phyloP scores from a whole-genome alignment of 768 basidiomycete species.

The Rhizopogon vulgaris region DNA sequence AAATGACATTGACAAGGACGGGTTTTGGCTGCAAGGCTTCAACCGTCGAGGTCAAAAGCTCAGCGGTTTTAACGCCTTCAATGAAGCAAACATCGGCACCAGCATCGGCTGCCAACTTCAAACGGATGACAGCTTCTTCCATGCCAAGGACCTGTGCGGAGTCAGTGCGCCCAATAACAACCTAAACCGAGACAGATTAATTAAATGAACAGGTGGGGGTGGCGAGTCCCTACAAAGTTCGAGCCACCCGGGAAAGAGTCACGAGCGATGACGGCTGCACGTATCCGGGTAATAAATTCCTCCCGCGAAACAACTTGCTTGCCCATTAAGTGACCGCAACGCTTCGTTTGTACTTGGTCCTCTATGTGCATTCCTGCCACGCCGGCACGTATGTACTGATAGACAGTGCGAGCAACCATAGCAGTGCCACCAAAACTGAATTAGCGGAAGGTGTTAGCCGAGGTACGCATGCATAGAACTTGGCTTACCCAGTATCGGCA shows the following conservation, averaged over 20 bases:
- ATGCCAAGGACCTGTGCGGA: conserved; percentile 75
- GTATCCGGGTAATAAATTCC: conserved; percentile 67
- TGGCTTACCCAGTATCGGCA: conserved; percentile 64
- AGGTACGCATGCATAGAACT: neutral
- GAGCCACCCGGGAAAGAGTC: conserved; percentile 70
- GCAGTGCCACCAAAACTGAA: conserved; percentile 62
- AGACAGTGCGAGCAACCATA: conserved; percentile 71
- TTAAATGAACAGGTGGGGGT: neutral
- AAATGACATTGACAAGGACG: conserved; percentile 76
- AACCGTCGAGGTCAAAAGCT: conserved; percentile 58
- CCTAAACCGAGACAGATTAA: conserved; percentile 25
- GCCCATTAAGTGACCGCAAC: conserved; percentile 74
- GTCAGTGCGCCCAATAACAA: conserved; percentile 73
- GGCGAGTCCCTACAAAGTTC: conserved; percentile 49
- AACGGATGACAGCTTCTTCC: conserved; percentile 63
- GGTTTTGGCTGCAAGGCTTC: conserved; percentile 67
- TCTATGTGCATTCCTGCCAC: conserved; percentile 76
- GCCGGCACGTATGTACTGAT: conserved; percentile 62
- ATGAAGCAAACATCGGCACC: conserved; percentile 82
- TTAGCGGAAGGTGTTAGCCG: conserved; percentile 12
- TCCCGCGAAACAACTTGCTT: conserved; percentile 80
- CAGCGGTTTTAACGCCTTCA: conserved; percentile 67
- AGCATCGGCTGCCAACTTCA: conserved; percentile 65
- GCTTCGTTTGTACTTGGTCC: conserved; percentile 77
- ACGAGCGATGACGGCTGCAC: conserved; percentile 72